Evolutionary conservation across 345 rosid species (phyloP).

Genomic region (Syzygium grande): DNA sequence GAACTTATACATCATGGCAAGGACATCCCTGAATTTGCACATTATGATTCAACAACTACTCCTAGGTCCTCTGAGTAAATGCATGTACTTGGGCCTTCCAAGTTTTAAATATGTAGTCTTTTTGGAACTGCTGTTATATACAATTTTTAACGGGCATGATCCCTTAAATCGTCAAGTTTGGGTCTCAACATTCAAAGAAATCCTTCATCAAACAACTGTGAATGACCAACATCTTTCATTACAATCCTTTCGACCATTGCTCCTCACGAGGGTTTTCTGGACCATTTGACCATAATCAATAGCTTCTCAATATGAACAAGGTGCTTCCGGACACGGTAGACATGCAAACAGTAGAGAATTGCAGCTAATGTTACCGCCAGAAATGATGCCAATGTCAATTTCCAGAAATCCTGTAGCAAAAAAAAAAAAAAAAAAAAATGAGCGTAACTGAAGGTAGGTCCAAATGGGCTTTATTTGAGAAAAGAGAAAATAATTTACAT

Average conservation of each 20-base stretch:
- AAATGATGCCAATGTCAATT: constrained; percentile 53
- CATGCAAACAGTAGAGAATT: constrained; percentile 42
- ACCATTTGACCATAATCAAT: neutral
- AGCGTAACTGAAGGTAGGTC: neutral
- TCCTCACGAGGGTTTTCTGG: neutral
- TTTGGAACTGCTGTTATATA: neutral
- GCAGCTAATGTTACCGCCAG: constrained; percentile 45
- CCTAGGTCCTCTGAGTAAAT: neutral
- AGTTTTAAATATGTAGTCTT: neutral
- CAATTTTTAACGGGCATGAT: neutral
- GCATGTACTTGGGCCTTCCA: neutral
- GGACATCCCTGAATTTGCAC: neutral
- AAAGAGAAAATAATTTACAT: neutral
- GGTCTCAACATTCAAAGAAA: neutral
- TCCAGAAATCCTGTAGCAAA: constrained; percentile 66
- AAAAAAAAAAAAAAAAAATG: neutral
- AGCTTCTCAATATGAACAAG: constrained; percentile 58
- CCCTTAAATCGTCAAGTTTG: neutral
- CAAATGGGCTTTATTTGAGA: neutral
- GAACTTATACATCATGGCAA: neutral
- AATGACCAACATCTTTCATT: neutral
- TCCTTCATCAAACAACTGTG: neutral
- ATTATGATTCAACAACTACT: neutral
- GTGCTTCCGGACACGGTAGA: constrained; percentile 53
- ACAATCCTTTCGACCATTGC: neutral